These are phyloP conservation scores for Aspergillus avenaceus DNA, from an alignment of 495 filamentous ascomycete species.

Conservation along the genomic window DNA sequence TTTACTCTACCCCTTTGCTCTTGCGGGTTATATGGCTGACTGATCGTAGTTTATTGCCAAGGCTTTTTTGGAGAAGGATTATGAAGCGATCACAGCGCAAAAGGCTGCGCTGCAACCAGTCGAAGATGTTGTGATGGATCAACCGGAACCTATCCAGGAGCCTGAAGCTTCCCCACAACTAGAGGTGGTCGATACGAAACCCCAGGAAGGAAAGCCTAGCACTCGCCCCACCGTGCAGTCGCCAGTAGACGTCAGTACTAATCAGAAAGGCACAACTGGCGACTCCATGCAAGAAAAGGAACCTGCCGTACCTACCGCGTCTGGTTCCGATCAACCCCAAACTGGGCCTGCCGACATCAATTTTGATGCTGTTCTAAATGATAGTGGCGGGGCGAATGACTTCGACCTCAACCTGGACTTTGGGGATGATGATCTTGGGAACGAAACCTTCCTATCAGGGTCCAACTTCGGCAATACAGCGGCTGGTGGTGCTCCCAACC, in stretches of 20 bases:
- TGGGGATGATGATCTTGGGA: slow-evolving; percentile 39
- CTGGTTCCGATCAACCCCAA: slow-evolving; percentile 15
- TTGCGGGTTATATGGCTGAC: too few relatives aligned
- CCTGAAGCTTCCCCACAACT: slow-evolving; percentile 10
- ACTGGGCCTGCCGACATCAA: slow-evolving; percentile 31
- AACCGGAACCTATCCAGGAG: slow-evolving; percentile 17
- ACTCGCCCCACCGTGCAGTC: slow-evolving; percentile 6
- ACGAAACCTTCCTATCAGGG: slow-evolving; percentile 40
- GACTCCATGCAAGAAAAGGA: slow-evolving; percentile 24
- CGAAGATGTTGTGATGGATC: slow-evolving; percentile 32
- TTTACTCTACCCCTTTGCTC: too few relatives aligned
- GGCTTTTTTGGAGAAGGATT: slow-evolving; percentile 42
- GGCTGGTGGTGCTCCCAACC: slow-evolving; percentile 12
- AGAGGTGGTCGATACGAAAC: slow-evolving; percentile 7
- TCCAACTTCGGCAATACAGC: slow-evolving; percentile 27
- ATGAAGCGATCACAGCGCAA: slow-evolving; percentile 35
- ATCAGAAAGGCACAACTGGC: slow-evolving; percentile 12
- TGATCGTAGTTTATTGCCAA: slow-evolving; percentile 40
- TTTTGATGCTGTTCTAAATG: slow-evolving; percentile 37
- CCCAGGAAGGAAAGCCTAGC: slow-evolving; percentile 15
- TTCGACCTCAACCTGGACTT: slow-evolving; percentile 47
- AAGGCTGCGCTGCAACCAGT: slow-evolving; percentile 26
- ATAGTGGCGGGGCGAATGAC: slow-evolving; percentile 29
- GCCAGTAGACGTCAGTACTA: slow-evolving; percentile 11
- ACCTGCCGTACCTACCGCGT: slow-evolving; percentile 10